Conservation (phyloP, 768 basidiomycete genomes). For the Suillus sp. region DNA sequence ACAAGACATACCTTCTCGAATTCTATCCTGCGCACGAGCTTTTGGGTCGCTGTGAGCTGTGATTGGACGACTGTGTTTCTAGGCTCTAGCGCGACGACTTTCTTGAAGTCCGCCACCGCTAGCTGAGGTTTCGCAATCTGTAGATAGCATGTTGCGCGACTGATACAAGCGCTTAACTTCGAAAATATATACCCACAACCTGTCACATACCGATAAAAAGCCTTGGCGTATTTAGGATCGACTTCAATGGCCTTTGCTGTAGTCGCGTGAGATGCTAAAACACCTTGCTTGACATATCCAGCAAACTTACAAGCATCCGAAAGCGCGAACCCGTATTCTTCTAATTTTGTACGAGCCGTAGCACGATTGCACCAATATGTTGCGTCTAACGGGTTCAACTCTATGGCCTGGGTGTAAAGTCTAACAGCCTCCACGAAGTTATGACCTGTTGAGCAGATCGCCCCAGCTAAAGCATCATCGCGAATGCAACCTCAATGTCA, state of each 20-base stretch:
- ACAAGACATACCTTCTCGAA: constrained; percentile 75
- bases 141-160: constrained; percentile 89
- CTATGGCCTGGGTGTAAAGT: constrained; percentile 83
- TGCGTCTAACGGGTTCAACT: constrained; percentile 83
- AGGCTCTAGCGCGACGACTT: constrained; percentile 81
- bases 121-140: constrained; percentile 86
- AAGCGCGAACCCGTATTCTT: constrained; percentile 93
- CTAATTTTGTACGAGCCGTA: constrained; percentile 87
- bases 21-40: constrained; percentile 85
- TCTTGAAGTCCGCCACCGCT: constrained; percentile 88
- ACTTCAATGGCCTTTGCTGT: constrained; percentile 83
- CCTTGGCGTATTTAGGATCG: constrained; percentile 89
- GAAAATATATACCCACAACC: not conserved
- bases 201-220: constrained; percentile 70
- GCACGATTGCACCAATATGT: constrained; percentile 96
- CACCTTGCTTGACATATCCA: not conserved
- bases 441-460: constrained; percentile 48
- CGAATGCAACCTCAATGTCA: not conserved
- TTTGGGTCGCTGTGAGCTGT: constrained; percentile 87
- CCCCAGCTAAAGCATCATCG: not conserved
- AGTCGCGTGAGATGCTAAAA: constrained; percentile 12
- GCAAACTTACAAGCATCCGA: constrained; percentile 76
- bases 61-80: constrained; percentile 77
- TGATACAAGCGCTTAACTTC: constrained; percentile 27
- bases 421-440: constrained; percentile 76